Evolutionary conservation across 495 filamentous ascomycete genomes (phyloP).

Genomic region (Aspergillus taichungensis): DNA sequence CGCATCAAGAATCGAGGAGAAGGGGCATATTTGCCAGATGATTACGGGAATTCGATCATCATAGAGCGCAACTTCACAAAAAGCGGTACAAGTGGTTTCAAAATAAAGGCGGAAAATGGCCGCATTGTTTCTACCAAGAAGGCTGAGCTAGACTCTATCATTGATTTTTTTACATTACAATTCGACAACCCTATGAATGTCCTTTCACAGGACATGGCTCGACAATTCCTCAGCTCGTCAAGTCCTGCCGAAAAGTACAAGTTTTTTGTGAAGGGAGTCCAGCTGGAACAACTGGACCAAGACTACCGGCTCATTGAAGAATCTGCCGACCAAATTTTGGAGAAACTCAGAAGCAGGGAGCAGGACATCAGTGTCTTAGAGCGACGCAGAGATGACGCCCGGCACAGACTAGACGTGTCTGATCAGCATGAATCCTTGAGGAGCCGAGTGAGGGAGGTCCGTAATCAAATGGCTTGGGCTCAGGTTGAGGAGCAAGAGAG

Average conservation of each 20-base stretch:
- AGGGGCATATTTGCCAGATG: slow-evolving; percentile 71
- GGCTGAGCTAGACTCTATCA: slow-evolving; percentile 82
- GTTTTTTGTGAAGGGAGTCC: slow-evolving; percentile 92
- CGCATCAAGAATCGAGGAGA: slow-evolving; percentile 83
- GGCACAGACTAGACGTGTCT: slow-evolving; percentile 45
- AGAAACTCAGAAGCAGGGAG: slow-evolving; percentile 39
- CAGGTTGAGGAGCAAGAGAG: slow-evolving; percentile 55
- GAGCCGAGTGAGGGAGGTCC: slow-evolving; percentile 39
- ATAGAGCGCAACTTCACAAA: slow-evolving; percentile 83
- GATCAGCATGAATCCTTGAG: slow-evolving; percentile 50
- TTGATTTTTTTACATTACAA: slow-evolving; percentile 86
- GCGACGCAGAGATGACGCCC: slow-evolving; percentile 36
- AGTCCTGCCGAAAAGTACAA: slow-evolving; percentile 82
- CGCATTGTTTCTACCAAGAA: slow-evolving; percentile 75
- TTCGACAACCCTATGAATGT: slow-evolving; percentile 97
- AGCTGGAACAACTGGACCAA: slow-evolving; percentile 82
- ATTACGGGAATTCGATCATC: slow-evolving; percentile 78
- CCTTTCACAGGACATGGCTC: slow-evolving; percentile 92
- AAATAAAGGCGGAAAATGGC: slow-evolving; percentile 65
- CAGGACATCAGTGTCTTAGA: slow-evolving; percentile 43
- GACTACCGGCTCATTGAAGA: slow-evolving; percentile 78
- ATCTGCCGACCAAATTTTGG: slow-evolving; percentile 58
- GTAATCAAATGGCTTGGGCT: slow-evolving; percentile 60
- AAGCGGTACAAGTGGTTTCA: slow-evolving; percentile 73
- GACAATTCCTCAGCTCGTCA: slow-evolving; percentile 84